Evolutionary conservation across 1,284 basidiomycete species (phyloP), one percentile per base, ranked within the genome.

Genomic region (Bjerkandera adusta): DNA sequence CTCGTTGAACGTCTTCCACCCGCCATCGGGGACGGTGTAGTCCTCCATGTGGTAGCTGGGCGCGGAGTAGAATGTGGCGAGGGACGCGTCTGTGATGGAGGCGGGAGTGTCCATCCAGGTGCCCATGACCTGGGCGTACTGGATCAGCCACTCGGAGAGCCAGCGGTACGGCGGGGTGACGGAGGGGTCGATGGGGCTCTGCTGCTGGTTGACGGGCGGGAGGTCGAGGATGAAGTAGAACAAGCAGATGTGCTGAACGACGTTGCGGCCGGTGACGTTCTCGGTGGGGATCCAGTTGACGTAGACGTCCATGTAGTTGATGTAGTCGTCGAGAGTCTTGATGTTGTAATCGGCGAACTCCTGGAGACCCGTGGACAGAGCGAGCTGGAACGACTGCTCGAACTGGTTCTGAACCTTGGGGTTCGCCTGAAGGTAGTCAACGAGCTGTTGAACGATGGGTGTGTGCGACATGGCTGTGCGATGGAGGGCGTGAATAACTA

Each of bases 1-100:
- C 25, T 57, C 51, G 45, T 57, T 57, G 47, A 57, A 57, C n/a
- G 49, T 53, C 47, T 45, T 48, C 55, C 55, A 57, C 1, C 39
- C 45, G 15, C 38, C 47, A 12, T n/a, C 11, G 25, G 48, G 51
- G 18, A 13, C 38, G 10, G 34, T 43, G 48, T 56, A 56, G 38
- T 58, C 52, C 42, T 54, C n/a, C 49, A 56, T 54, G 48, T 47
- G 51, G 45, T 55, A 58, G 13, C n/a, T 34, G 1, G 30, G 22
- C 10, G 52, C 25, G 4, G 36, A 11, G 20, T 48, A 47, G 48
- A 58, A 57, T 3, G 48, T 50, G 6, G 33, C n/a, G 36, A 58
- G 38, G 8, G 43, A 13, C 12, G 41, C 34, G 5, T 29, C 33
- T 33, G 13, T 52, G 48, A 58, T 52, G 20, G 55, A 56, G 8